A percentile compares a stretch with the other conserved stretches of the same genome.
phyloP scores from a whole-genome alignment of 1,139 yeast species.

The Zygotorulaspora mrakii region DNA sequence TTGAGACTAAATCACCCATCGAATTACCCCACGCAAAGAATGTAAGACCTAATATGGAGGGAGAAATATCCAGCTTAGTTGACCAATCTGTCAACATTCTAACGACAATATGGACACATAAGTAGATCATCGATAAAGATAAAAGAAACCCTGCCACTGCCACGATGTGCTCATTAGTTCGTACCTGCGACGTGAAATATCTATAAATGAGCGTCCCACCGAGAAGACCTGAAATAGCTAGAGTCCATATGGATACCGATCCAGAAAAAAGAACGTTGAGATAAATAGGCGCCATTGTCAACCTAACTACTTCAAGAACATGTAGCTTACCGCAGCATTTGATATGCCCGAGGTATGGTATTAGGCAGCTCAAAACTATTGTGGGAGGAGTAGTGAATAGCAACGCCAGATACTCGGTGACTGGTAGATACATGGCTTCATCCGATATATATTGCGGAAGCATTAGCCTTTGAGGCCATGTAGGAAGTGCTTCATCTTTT shows the following conservation, averaged over 20 bases:
- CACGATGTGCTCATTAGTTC: conserved; percentile 35
- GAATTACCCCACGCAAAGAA: conserved; percentile 85
- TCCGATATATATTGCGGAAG: conserved; percentile 11
- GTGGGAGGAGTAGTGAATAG: conserved; percentile 23
- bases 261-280: conserved; percentile 8
- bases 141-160: conserved; percentile 61
- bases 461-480: conserved; percentile 12
- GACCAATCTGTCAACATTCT: conserved; percentile 63
- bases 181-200: conserved; percentile 8
- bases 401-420: conserved; percentile 18
- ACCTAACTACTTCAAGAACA: conserved; percentile 8
- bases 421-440: conserved; percentile 10
- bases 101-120: conserved; percentile 75
- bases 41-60: conserved; percentile 78
- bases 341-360: conserved; percentile 16
- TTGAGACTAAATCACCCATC: conserved; percentile 82
- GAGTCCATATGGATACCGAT: conserved; percentile 9
- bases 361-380: conserved; percentile 13
- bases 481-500: neutral
- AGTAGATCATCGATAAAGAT: conserved; percentile 69
- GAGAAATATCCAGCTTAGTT: conserved; percentile 58
- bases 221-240: conserved; percentile 8
- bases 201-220: conserved; percentile 10
- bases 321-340: conserved; percentile 9
- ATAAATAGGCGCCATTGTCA: conserved; percentile 10